Base-by-base conservation (phyloP, 2,329 filamentous ascomycete genomes). In the Aspergillus texensis region DNA sequence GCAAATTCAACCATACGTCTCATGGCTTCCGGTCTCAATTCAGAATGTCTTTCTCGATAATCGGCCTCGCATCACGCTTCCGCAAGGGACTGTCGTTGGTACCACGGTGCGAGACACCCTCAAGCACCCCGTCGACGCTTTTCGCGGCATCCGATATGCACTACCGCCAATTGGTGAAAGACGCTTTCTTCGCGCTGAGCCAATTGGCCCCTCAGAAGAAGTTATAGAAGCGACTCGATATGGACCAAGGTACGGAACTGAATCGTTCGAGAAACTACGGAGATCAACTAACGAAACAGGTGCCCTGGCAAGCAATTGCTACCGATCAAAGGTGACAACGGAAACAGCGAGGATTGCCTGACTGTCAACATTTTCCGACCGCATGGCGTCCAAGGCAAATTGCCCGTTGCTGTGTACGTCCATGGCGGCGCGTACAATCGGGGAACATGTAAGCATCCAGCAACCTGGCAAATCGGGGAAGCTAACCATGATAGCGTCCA, bases 71-170 rank as follows among this genome's bases (percentile, higher is more conserved):
- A 55, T 65, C 30, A 55, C 32, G 5, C 64, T 77, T 28, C 56
- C 63, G 5, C 76, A 77, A 59, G 76, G 76, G 4, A 73, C 65
- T 2, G 60, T 77, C 6, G 57, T 77, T 8, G 76, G 76, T 19
- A 72, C 64, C 5, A 69, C 64, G 11, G 56, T 74, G 16, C 59
- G 66, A 8, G 65, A 71, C 8, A 62, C 62, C n/a, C 65, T 75
- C 60, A 67, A 68, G 2, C 63, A 70, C n/a, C 60, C 70, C 1
- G 62, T 78, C 5, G 75, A 79, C 34, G 74, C 74, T 6, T 86
- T 86, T 66, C 72, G 82, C 0, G 82, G 83, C 1, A 78, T 86
- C 12, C 83, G 82, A 0, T 85, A 85, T 64, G 83, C 81, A 0
- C 68, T 80, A 3, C 79, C 82, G 3, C 82, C 84, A 12, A 77